A percentile compares a stretch with the other conserved stretches of the same genome.
Evolutionary conservation across 352 stramenopile species (phyloP).

Genomic region (Thalassiosira exigua): DNA sequence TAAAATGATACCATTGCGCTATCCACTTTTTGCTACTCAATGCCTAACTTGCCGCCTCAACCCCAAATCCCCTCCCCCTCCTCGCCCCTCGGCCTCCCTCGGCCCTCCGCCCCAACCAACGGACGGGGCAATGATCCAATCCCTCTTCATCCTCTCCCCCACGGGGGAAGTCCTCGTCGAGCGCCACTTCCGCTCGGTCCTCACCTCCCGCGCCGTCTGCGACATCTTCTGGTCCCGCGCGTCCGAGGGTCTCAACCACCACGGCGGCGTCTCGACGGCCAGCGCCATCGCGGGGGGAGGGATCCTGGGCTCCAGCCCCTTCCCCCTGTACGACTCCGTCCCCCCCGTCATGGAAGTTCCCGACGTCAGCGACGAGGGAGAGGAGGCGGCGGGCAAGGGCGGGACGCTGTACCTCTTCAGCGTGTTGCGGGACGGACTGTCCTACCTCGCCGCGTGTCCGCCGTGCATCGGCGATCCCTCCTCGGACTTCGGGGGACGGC

Average conservation of each 20-base stretch:
- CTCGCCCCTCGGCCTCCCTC: no score
- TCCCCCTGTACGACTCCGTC: constrained; percentile 76
- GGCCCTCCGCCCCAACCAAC: no score
- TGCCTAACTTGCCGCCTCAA: no score
- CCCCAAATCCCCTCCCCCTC: no score
- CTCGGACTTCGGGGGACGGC: not conserved
- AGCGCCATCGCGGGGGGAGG: constrained; percentile 55
- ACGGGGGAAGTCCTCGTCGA: constrained; percentile 98
- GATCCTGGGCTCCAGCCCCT: constrained; percentile 36
- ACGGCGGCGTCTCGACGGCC: constrained; percentile 75
- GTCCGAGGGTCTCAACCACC: constrained; percentile 86
- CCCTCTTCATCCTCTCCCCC: constrained; percentile 95
- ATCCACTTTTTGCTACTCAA: no score
- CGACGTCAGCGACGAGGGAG: constrained; percentile 35
- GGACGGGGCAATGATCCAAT: constrained; percentile 99
- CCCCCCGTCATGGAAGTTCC: constrained; percentile 85
- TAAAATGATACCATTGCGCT: no score
- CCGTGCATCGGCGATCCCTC: constrained; percentile 58
- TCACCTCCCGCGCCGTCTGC: constrained; percentile 93
- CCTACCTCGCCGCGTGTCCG: constrained; percentile 93
- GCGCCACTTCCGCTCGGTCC: constrained; percentile 95
- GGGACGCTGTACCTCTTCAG: constrained; percentile 68
- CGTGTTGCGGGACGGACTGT: constrained; percentile 93
- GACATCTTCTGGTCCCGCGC: constrained; percentile 98
- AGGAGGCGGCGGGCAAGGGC: not conserved